phyloP scores from a whole-genome alignment of 2,329 filamentous ascomycete genomes.

The Diaporthe humulicola region DNA sequence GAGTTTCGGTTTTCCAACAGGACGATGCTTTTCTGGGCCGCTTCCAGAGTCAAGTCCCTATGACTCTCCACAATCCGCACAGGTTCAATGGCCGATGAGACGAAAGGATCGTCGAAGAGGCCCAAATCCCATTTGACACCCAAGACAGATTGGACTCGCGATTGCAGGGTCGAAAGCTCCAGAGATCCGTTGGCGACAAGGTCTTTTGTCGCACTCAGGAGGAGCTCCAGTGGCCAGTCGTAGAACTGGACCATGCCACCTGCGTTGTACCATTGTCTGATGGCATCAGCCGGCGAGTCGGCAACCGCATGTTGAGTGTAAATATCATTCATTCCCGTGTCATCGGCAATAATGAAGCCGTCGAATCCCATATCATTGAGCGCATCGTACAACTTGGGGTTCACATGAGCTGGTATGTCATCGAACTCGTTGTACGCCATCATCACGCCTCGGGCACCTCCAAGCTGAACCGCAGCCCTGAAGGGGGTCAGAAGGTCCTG shows the following conservation, averaged over 20 bases:
- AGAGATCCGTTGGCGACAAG: conserved; percentile 53
- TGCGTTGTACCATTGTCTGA: conserved; percentile 59
- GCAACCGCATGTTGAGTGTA: conserved; percentile 53
- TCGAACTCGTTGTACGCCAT: conserved; percentile 60
- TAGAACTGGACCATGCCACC: conserved; percentile 61
- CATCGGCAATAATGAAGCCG: conserved; percentile 57
- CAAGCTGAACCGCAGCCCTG: conserved; percentile 57
- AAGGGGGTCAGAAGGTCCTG: conserved; percentile 58
- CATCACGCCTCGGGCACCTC: conserved; percentile 58
- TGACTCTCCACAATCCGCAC: conserved; percentile 51
- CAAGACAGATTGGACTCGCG: conserved; percentile 53
- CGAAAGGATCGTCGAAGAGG: conserved; percentile 55
- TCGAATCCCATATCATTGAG: conserved; percentile 56
- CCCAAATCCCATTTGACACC: conserved; percentile 59
- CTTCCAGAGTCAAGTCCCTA: conserved; percentile 54
- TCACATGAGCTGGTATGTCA: conserved; percentile 54
- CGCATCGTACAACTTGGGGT: conserved; percentile 54
- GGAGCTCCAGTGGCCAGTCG: conserved; percentile 56
- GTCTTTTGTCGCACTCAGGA: conserved; percentile 52
- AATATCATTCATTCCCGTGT: conserved; percentile 53
- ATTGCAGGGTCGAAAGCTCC: conserved; percentile 50
- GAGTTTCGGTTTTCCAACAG: conserved; percentile 57
- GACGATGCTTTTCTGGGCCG: conserved; percentile 57
- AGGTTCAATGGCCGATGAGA: conserved; percentile 51
- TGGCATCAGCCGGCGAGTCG: conserved; percentile 53